Evolutionary conservation across 805 yeast species (phyloP).

Genomic region (Candida mattraensis): DNA sequence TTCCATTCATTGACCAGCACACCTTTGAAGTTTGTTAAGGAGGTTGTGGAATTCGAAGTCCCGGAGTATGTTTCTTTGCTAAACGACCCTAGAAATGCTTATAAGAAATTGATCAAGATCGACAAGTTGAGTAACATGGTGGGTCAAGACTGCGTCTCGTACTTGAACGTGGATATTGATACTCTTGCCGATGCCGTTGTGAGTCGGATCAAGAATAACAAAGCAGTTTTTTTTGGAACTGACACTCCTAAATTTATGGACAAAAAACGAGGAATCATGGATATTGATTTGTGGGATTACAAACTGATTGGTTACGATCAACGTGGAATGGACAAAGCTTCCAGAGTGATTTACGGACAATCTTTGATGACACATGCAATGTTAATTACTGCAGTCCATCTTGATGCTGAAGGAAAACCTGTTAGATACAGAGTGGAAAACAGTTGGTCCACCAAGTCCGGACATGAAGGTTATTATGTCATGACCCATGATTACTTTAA

Average conservation of each 20-base stretch:
- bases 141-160: slow-evolving; percentile 68
- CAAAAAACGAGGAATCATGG: slow-evolving; percentile 67
- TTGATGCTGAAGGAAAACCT: slow-evolving; percentile 62
- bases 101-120: slow-evolving; percentile 61
- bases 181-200: slow-evolving; percentile 61
- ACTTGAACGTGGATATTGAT: slow-evolving; percentile 65
- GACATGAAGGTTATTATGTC: slow-evolving; percentile 64
- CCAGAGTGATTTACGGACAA: slow-evolving; percentile 67
- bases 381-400: slow-evolving; percentile 79
- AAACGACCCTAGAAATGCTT: slow-evolving; percentile 79
- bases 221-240: slow-evolving; percentile 85
- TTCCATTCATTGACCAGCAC: slow-evolving; percentile 51
- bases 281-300: slow-evolving; percentile 67
- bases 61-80: slow-evolving; percentile 61
- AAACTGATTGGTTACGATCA: slow-evolving; percentile 51
- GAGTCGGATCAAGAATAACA: slow-evolving; percentile 65
- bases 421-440: slow-evolving; percentile 73
- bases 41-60: slow-evolving; percentile 53
- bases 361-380: slow-evolving; percentile 90
- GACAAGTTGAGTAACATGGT: slow-evolving; percentile 73
- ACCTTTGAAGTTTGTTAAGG: slow-evolving; percentile 63
- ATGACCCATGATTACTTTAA: slow-evolving; percentile 76
- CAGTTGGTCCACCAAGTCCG: slow-evolving; percentile 73
- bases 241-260: slow-evolving; percentile 82
- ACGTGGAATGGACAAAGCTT: slow-evolving; percentile 54